phyloP scores from a whole-genome alignment of 345 rosid species.

The Linum lewisii region DNA sequence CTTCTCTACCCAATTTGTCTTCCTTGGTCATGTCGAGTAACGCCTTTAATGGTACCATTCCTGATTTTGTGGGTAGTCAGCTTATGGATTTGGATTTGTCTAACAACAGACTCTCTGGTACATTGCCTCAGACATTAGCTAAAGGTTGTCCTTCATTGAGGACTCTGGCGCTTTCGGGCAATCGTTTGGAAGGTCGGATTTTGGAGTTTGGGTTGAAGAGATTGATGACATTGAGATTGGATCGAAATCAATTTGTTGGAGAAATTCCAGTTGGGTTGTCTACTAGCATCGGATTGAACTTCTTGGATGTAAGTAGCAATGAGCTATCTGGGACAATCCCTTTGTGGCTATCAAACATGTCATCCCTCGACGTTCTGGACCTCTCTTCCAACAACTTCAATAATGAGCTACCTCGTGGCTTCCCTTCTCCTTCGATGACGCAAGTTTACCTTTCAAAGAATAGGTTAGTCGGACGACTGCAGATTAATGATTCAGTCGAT shows the following conservation, averaged over 20 bases:
- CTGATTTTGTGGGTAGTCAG: slow-evolving; percentile 9
- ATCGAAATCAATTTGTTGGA: slow-evolving; percentile 1
- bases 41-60: slow-evolving; percentile 15
- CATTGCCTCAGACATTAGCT: slow-evolving; percentile 1
- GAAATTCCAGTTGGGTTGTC: slow-evolving; percentile 6
- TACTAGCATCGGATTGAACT: neutral
- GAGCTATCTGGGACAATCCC: slow-evolving; percentile 1
- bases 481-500: neutral
- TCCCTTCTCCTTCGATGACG: neutral
- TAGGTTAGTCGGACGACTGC: neutral
- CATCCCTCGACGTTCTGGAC: neutral
- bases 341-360: neutral
- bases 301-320: slow-evolving; percentile 1
- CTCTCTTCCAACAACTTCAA: neutral
- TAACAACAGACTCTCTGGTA: slow-evolving; percentile 12
- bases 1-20: neutral
- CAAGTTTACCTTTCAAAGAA: slow-evolving; percentile 1
- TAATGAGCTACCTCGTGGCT: neutral
- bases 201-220: neutral
- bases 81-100: slow-evolving; percentile 12
- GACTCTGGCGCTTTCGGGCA: slow-evolving; percentile 13
- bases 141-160: neutral
- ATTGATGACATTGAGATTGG: neutral
- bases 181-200: slow-evolving; percentile 16
- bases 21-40: slow-evolving; percentile 7